These are phyloP conservation scores for Cicer judaicum DNA, from an alignment of 306 rosid genomes.

Conservation along the genomic window DNA sequence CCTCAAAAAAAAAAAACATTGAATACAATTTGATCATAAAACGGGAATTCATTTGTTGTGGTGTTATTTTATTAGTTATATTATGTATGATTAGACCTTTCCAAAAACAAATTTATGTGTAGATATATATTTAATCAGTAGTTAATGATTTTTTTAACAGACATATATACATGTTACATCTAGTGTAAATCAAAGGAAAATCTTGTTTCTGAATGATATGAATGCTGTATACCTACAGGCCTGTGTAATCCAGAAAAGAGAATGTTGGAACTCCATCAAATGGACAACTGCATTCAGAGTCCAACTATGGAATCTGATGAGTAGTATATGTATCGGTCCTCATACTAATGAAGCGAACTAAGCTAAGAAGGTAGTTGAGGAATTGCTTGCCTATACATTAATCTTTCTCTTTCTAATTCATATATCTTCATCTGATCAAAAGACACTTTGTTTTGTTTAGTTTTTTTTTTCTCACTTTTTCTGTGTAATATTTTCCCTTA, in stretches of 20 bases:
- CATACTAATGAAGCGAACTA: no score
- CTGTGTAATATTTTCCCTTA: neutral
- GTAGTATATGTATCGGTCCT: conserved; percentile 38
- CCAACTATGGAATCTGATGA: conserved; percentile 76
- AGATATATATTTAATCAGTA: neutral
- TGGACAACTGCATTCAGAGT: conserved; percentile 71
- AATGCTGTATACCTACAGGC: conserved; percentile 57
- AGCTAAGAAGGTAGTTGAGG: conserved; percentile 4
- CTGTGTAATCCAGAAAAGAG: conserved; percentile 85
- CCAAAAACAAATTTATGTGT: no score
- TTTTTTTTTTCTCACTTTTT: conserved; percentile 9
- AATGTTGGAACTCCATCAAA: conserved; percentile 84
- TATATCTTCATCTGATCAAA: conserved; percentile 16
- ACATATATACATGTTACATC: neutral
- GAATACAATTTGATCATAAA: neutral
- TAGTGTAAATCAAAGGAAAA: conserved; percentile 27
- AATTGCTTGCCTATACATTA: conserved; percentile 33
- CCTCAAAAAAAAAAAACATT: no score
- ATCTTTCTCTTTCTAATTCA: conserved; percentile 36
- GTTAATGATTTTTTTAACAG: conserved; percentile 29
- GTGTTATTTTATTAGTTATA: neutral
- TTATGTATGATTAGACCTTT: conserved; percentile 1
- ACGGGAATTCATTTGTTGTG: neutral
- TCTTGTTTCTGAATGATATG: conserved; percentile 7
- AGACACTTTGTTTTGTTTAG: conserved; percentile 6